These are phyloP conservation scores for Pseudonitzschia multistriata DNA, from an alignment of 108 stramenopile genomes.

Conservation along the genomic window DNA sequence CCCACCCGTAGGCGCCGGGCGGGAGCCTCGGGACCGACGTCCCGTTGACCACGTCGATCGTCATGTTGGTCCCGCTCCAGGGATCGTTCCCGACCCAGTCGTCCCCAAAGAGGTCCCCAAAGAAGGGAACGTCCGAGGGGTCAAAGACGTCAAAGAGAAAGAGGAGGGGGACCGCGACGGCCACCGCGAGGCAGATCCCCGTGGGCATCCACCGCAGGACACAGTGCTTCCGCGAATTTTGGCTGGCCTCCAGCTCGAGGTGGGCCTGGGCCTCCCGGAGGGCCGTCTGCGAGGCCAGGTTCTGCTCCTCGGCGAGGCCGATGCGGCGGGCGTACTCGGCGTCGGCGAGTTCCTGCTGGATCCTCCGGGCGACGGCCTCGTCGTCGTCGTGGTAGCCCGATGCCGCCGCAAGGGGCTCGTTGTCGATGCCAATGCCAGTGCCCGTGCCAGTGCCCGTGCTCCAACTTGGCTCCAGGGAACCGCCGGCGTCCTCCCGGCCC, in stretches of 20 bases:
- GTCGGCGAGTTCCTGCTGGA: slow-evolving; percentile 55
- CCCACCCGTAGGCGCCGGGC: slow-evolving; percentile 24
- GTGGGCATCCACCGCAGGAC: not conserved
- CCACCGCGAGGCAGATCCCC: not conserved
- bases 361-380: slow-evolving; percentile 33
- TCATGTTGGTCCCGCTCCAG: slow-evolving; percentile 1
- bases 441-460: slow-evolving; percentile 1
- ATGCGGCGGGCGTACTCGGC: slow-evolving; percentile 42
- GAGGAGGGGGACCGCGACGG: not conserved
- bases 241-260: not conserved
- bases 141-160: slow-evolving; percentile 25
- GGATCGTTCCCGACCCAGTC: slow-evolving; percentile 16
- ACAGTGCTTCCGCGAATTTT: not conserved
- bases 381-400: no score
- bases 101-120: slow-evolving; percentile 24
- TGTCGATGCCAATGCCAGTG: no score
- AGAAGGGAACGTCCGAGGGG: slow-evolving; percentile 12
- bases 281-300: slow-evolving; percentile 6
- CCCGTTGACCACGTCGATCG: not conserved
- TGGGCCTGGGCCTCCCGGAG: not conserved
- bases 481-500: no score
- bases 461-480: no score
- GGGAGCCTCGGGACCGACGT: not conserved
- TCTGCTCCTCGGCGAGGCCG: slow-evolving; percentile 13
- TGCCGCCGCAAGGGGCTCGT: no score